Evolutionary conservation across 495 filamentous ascomycete genomes (phyloP).

Genomic region (Penicillium soppii): DNA sequence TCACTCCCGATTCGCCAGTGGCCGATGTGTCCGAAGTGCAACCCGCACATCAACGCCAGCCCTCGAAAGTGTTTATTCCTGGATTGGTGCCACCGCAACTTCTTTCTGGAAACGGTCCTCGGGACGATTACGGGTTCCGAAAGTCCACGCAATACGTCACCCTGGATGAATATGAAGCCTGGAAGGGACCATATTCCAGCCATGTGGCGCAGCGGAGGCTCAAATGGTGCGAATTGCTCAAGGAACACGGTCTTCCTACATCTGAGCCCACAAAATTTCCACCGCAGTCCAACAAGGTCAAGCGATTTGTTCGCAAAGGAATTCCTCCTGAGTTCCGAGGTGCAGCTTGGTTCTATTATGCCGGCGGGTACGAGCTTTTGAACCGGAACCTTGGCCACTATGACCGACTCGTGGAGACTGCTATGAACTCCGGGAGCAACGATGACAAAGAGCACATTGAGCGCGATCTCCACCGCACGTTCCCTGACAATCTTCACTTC

Average conservation of each 20-base stretch:
- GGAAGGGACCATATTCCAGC: slow-evolving; percentile 69
- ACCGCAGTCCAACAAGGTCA: slow-evolving; percentile 73
- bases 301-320: slow-evolving; percentile 91
- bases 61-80: slow-evolving; percentile 42
- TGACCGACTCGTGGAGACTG: slow-evolving; percentile 60
- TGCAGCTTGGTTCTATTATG: slow-evolving; percentile 96
- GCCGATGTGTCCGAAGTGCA: slow-evolving; percentile 4
- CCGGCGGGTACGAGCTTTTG: slow-evolving; percentile 78
- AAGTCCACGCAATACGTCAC: slow-evolving; percentile 82
- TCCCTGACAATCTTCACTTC: slow-evolving; percentile 92
- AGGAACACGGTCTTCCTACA: slow-evolving; percentile 70
- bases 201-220: slow-evolving; percentile 66
- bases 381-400: slow-evolving; percentile 74
- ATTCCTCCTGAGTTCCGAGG: slow-evolving; percentile 91
- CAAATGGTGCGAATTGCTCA: slow-evolving; percentile 80
- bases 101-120: slow-evolving; percentile 32
- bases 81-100: slow-evolving; percentile 42
- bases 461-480: slow-evolving; percentile 90
- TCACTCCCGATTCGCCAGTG: background rate
- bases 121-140: slow-evolving; percentile 90
- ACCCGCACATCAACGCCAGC: slow-evolving; percentile 24
- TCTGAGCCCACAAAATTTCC: slow-evolving; percentile 77
- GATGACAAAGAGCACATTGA: slow-evolving; percentile 89
- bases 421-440: slow-evolving; percentile 60
- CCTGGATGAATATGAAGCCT: slow-evolving; percentile 74